Percentiles rank a stretch among this genome's conserved stretches.
Evolutionary conservation across 306 rosid genomes (phyloP).

Genomic region (Prunus campanulata): DNA sequence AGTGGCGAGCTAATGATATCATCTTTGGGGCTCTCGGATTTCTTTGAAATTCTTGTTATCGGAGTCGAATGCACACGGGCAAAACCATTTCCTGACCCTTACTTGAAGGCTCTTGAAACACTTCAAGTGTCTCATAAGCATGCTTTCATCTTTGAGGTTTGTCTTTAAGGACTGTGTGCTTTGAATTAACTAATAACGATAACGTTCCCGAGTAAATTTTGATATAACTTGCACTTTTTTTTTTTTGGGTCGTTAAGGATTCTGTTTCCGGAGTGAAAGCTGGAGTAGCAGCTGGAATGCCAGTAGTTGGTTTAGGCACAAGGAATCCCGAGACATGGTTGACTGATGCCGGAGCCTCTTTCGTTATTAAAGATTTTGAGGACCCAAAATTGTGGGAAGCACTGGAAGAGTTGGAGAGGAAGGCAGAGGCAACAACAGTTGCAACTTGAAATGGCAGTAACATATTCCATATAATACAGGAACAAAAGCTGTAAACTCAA

Average conservation of each 20-base stretch:
- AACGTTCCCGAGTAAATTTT: not conserved
- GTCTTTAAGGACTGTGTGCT: not conserved
- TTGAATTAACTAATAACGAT: not conserved
- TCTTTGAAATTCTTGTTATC: constrained; percentile 31
- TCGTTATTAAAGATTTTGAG: constrained; percentile 23
- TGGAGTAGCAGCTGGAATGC: constrained; percentile 13
- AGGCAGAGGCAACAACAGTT: not conserved
- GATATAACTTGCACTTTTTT: not conserved
- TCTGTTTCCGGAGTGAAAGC: not conserved
- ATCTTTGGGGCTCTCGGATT: constrained; percentile 29
- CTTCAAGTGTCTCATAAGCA: constrained; percentile 25
- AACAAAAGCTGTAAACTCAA: no score
- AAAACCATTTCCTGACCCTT: constrained; percentile 45
- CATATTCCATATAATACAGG: not conserved
- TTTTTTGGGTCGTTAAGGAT: not conserved
- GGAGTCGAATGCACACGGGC: constrained; percentile 38
- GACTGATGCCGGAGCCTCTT: constrained; percentile 11
- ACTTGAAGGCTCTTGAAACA: constrained; percentile 39
- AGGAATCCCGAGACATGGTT: not conserved
- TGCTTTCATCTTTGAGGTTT: constrained; percentile 37
- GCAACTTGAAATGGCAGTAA: not conserved
- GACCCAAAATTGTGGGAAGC: constrained; percentile 17
- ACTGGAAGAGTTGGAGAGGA: not conserved
- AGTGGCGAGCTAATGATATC: constrained; percentile 39
- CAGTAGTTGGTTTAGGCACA: not conserved